Percentiles rank a stretch among this genome's conserved stretches.
Conservation (phyloP, 225 moss, liverwort and hornwort species). For the Lunularia cruciata region DNA sequence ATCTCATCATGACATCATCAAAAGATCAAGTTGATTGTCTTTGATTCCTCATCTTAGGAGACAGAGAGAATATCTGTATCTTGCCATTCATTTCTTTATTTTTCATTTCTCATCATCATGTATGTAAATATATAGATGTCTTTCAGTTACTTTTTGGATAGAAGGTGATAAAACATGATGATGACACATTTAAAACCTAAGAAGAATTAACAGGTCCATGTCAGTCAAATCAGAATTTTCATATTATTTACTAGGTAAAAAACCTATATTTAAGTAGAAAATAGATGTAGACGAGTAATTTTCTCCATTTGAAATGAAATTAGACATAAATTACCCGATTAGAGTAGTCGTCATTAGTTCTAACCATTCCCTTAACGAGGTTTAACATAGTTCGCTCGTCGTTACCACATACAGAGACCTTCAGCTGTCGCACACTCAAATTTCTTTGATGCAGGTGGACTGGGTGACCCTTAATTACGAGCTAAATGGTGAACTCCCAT, state of each 20-base stretch:
- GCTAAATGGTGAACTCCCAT: background rate
- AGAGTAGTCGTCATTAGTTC: too few relatives aligned
- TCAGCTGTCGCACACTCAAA: too few relatives aligned
- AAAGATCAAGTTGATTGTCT: constrained; percentile 5
- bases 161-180: background rate
- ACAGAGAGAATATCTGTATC: background rate
- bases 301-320: too few relatives aligned
- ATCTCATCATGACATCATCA: background rate
- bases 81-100: too few relatives aligned
- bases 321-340: too few relatives aligned
- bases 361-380: too few relatives aligned
- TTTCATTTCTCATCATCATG: too few relatives aligned
- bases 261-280: background rate
- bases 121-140: background rate
- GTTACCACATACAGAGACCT: background rate
- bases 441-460: too few relatives aligned
- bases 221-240: background rate
- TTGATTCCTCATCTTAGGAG: background rate
- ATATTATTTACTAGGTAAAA: background rate
- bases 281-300: background rate
- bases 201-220: too few relatives aligned
- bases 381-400: background rate
- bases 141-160: background rate
- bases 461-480: too few relatives aligned
- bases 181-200: background rate